Conservation (phyloP, 495 filamentous ascomycete species). For the Talaromyces proteolyticus region DNA sequence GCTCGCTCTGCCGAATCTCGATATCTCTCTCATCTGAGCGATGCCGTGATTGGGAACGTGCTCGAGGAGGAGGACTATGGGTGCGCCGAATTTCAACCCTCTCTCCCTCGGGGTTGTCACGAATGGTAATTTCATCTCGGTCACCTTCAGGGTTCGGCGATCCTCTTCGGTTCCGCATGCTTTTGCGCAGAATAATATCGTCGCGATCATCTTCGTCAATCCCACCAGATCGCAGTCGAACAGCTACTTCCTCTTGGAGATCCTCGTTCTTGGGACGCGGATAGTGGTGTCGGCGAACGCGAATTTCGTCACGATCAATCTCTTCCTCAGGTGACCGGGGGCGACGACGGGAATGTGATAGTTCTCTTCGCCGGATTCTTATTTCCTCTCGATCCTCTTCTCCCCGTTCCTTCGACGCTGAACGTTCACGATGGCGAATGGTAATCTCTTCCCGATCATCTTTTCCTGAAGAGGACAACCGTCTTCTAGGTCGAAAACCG, state of each 20-base stretch:
- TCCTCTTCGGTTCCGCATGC: not conserved
- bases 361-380: not conserved
- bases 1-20: not conserved
- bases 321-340: not conserved
- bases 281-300: not conserved
- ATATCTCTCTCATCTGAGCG: not conserved
- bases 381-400: conserved; percentile 2
- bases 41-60: not conserved
- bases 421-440: conserved; percentile 16
- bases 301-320: not conserved
- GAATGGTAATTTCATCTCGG: conserved; percentile 3
- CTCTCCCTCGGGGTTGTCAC: not conserved
- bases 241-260: too few species aligned
- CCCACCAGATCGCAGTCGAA: too few species aligned
- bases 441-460: conserved; percentile 22
- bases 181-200: not conserved
- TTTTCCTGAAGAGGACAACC: conserved; percentile 7
- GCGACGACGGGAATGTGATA: not conserved
- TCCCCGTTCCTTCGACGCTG: not conserved
- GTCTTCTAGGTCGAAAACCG: conserved; percentile 16
- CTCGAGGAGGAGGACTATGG: not conserved
- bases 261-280: not conserved
- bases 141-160: not conserved
- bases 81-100: not conserved
- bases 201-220: not conserved